Percentiles rank a stretch among this genome's conserved stretches.
Conservation (phyloP, 768 basidiomycete genomes). For the Pleurotus citrinopileatus region DNA sequence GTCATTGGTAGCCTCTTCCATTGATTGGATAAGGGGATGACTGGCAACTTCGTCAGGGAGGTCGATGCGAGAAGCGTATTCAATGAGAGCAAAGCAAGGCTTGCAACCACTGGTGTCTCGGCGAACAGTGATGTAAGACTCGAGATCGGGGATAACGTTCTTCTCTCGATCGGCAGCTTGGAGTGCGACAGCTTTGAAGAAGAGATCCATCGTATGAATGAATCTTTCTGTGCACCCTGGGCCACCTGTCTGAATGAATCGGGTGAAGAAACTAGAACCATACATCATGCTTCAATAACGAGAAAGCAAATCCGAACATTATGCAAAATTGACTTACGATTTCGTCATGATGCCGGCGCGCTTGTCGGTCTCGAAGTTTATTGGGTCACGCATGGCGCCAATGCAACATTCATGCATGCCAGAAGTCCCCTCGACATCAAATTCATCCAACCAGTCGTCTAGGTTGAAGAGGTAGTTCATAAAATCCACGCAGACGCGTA, state of each 20-base stretch:
- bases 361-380: constrained; percentile 9
- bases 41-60: constrained; percentile 51
- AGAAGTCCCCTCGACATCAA: constrained; percentile 15
- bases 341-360: constrained; percentile 7
- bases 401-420: constrained; percentile 13
- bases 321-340: constrained; percentile 16
- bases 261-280: constrained; percentile 10
- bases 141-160: constrained; percentile 38
- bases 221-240: constrained; percentile 24
- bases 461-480: constrained; percentile 30
- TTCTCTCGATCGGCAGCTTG: constrained; percentile 41
- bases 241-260: constrained; percentile 8
- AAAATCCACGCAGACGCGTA: constrained; percentile 45
- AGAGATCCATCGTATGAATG: constrained; percentile 37
- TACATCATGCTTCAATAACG: constrained; percentile 17
- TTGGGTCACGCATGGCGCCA: constrained; percentile 10
- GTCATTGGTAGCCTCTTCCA: constrained; percentile 49
- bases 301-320: constrained; percentile 2
- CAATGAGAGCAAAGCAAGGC: constrained; percentile 48
- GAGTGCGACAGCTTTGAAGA: constrained; percentile 38
- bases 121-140: constrained; percentile 51
- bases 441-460: constrained; percentile 15
- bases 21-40: constrained; percentile 44
- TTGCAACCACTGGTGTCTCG: constrained; percentile 53
- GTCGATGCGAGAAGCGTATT: constrained; percentile 49